Evolutionary conservation across 2,329 filamentous ascomycete genomes (phyloP), one percentile per base, ranked within the genome.

Genomic region (Trichoderma guizhouense): DNA sequence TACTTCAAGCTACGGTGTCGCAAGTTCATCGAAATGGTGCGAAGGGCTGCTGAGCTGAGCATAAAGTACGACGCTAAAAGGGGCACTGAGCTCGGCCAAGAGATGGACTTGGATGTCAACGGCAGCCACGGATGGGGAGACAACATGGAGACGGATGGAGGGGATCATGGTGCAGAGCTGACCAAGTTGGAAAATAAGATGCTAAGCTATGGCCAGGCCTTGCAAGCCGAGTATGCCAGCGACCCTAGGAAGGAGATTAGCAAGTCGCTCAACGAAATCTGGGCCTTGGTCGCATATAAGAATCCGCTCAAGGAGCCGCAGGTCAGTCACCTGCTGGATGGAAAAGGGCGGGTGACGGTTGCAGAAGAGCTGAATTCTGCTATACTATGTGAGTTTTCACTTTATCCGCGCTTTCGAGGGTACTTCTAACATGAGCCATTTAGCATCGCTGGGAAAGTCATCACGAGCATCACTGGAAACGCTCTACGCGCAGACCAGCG

Each of bases 21-120:
- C 73, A 97, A 96, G 79, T 98, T 98, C 80, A 91, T 98, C 73
- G 96, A 99, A 81, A 95, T 99, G 91, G 94, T 97, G 77, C 89
- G 92, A 53, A 88, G 87, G 72, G 91, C 90, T 43, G 90, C 91
- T 3, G 92, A 95, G 75, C 81, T 92, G 21, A 86, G 86, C 77
- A 83, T 86, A 43, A 81, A 82, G 8, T 81, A 83, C 43, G 84
- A 85, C 9, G 76, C 79, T 5, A 86, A 85, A 76, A 81, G 76
- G 74, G 80, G 76, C 79, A 79, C 86, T 73, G 80, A 84, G 12
- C 84, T 87, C 65, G 82, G 69, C 79, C 76, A 88, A 74, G 84
- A 84, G 24, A 89, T 89, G 85, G 87, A 89, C 68, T 80, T 89
- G 69, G 88, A 89, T 75, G 83, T 86, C 58, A 85, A 86, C 63